These are phyloP conservation scores for Apiotrichum veenhuisii DNA, from an alignment of 1,284 basidiomycete genomes.

Conservation along the genomic window DNA sequence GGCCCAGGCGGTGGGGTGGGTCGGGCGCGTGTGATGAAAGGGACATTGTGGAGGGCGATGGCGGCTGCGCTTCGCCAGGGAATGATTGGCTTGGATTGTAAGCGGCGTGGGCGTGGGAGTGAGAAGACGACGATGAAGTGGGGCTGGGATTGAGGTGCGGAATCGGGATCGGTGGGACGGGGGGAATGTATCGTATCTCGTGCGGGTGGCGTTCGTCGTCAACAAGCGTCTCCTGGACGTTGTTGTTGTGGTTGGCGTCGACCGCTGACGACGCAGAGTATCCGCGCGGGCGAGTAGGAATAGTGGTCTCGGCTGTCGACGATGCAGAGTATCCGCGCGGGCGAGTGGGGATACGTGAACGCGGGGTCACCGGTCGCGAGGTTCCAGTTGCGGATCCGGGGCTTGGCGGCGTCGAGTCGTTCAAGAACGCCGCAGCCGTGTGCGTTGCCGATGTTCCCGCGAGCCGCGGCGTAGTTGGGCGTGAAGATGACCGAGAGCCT, in stretches of 20 bases:
- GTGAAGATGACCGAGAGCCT: background rate
- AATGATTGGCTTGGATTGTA: background rate
- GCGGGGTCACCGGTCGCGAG: background rate
- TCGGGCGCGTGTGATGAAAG: slow-evolving; percentile 12
- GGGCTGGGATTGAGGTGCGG: background rate
- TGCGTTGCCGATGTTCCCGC: background rate
- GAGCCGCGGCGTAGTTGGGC: slow-evolving; percentile 1
- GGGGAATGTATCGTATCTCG: background rate
- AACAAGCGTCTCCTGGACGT: slow-evolving; percentile 4
- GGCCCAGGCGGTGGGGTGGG: slow-evolving; percentile 8
- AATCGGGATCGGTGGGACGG: background rate
- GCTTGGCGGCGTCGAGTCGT: background rate
- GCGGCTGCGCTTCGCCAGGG: slow-evolving; percentile 3
- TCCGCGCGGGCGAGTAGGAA: slow-evolving; percentile 13
- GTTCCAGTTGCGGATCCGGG: background rate
- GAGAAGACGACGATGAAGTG: background rate
- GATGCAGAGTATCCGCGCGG: slow-evolving; percentile 13
- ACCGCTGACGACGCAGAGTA: slow-evolving; percentile 10
- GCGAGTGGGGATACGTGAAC: slow-evolving; percentile 14
- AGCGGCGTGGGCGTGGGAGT: background rate
- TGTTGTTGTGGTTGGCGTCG: background rate
- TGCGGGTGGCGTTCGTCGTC: background rate
- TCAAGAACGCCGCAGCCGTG: background rate
- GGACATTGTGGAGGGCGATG: slow-evolving; percentile 7
- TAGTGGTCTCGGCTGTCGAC: no score